Evolutionary conservation across 495 filamentous ascomycete species (phyloP).

Genomic region (Daldinia concentrica): DNA sequence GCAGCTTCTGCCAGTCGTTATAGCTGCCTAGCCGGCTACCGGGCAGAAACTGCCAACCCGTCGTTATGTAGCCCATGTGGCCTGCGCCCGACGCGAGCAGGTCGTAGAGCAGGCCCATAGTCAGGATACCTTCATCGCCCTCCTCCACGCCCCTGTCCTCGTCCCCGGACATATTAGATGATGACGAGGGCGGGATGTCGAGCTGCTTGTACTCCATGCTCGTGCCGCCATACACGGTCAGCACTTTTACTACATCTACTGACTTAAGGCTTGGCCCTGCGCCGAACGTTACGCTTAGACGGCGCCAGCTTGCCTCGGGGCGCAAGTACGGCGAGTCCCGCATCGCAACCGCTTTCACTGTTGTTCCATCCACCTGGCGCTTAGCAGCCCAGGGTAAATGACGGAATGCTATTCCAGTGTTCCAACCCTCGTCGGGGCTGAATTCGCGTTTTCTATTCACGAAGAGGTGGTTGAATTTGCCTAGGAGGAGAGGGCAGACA

Average conservation of each 20-base stretch:
- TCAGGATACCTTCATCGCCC: constrained; percentile 1
- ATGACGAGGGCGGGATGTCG: neutral
- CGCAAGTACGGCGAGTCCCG: constrained; percentile 1
- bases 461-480: neutral
- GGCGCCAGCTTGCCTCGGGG: constrained; percentile 20
- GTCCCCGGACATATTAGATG: neutral
- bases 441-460: neutral
- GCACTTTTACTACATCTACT: constrained; percentile 5
- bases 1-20: neutral
- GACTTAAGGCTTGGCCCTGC: neutral
- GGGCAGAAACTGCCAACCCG: constrained; percentile 10
- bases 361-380: neutral
- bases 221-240: neutral
- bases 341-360: neutral
- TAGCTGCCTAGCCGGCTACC: constrained; percentile 1
- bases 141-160: neutral
- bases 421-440: neutral
- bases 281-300: constrained; percentile 7
- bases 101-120: constrained; percentile 29
- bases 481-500: constrained; percentile 1
- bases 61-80: neutral
- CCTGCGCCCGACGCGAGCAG: constrained; percentile 6
- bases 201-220: neutral
- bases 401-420: neutral
- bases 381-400: constrained; percentile 5